These are phyloP conservation scores for Pseudonitzschia multiseries DNA, from an alignment of 108 stramenopile species.

Conservation along the genomic window DNA sequence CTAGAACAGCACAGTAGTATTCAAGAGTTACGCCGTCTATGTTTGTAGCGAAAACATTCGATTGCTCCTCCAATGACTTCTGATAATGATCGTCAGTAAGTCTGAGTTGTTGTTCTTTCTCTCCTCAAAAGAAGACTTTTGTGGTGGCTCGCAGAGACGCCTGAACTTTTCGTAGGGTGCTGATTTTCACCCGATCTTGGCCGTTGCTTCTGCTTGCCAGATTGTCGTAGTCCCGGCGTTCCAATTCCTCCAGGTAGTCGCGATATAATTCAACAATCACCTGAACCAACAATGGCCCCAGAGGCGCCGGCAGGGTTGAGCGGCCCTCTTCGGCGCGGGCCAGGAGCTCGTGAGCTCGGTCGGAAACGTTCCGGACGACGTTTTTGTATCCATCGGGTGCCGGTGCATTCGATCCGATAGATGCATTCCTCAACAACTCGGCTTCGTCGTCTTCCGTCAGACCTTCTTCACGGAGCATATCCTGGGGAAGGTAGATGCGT, in stretches of 20 bases:
- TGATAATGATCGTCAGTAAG: not conserved
- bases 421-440: not conserved
- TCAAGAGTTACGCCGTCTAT: too few relatives aligned
- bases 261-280: constrained; percentile 37
- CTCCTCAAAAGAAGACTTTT: not conserved
- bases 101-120: not conserved
- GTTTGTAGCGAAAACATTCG: too few relatives aligned
- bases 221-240: constrained; percentile 9
- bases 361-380: constrained; percentile 22
- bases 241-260: constrained; percentile 27
- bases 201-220: not conserved
- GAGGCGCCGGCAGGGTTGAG: constrained; percentile 16
- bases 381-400: constrained; percentile 21
- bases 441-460: not conserved
- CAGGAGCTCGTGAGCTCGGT: constrained; percentile 16
- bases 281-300: constrained; percentile 29
- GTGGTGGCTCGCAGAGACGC: constrained; percentile 4
- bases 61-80: not conserved
- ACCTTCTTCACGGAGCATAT: constrained; percentile 9
- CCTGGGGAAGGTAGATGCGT: constrained; percentile 30
- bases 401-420: not conserved
- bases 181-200: constrained; percentile 9
- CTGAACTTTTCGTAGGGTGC: not conserved
- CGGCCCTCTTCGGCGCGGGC: constrained; percentile 22
- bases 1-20: too few relatives aligned